phyloP scores from a whole-genome alignment of 2,329 filamentous ascomycete species.

The Chaetomiaceae sp. region DNA sequence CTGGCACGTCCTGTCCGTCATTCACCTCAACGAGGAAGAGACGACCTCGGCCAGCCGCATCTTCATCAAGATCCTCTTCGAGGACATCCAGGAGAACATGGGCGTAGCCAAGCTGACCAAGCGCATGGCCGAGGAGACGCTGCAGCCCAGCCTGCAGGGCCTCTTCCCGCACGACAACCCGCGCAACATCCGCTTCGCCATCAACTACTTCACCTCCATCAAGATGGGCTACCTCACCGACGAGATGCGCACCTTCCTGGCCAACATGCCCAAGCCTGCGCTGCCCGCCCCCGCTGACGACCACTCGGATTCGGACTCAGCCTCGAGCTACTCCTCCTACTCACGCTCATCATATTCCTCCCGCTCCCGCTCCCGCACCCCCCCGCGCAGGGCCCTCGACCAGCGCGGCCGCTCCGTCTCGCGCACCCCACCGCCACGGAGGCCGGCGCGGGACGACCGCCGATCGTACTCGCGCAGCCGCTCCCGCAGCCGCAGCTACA shows the following conservation, averaged over 20 bases:
- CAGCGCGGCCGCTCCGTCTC: slow-evolving; percentile 32
- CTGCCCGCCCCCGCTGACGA: slow-evolving; percentile 60
- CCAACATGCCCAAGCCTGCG: slow-evolving; percentile 82
- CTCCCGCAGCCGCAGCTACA: slow-evolving; percentile 21
- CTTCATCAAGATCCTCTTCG: slow-evolving; percentile 96
- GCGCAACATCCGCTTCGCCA: slow-evolving; percentile 88
- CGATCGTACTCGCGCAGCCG: slow-evolving; percentile 21
- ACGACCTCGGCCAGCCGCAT: slow-evolving; percentile 95
- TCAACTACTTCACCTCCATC: slow-evolving; percentile 99
- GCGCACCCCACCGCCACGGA: slow-evolving; percentile 23
- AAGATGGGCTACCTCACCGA: slow-evolving; percentile 93
- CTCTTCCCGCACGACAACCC: slow-evolving; percentile 87
- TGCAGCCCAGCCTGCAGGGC: slow-evolving; percentile 73
- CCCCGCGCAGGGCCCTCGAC: slow-evolving; percentile 29
- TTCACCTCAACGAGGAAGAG: slow-evolving; percentile 93
- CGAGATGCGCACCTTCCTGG: slow-evolving; percentile 84
- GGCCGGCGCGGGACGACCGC: too few species aligned
- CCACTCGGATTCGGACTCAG: slow-evolving; percentile 65
- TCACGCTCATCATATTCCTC: slow-evolving; percentile 51
- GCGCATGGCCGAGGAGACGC: slow-evolving; percentile 68
- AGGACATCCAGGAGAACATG: slow-evolving; percentile 81
- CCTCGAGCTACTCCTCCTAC: slow-evolving; percentile 74
- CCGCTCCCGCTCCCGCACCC: slow-evolving; percentile 40
- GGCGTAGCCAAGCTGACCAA: slow-evolving; percentile 75
- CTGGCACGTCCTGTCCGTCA: slow-evolving; percentile 80